Conservation (phyloP, 176 grass and related monocot species). For the Oryza glaberrima region DNA sequence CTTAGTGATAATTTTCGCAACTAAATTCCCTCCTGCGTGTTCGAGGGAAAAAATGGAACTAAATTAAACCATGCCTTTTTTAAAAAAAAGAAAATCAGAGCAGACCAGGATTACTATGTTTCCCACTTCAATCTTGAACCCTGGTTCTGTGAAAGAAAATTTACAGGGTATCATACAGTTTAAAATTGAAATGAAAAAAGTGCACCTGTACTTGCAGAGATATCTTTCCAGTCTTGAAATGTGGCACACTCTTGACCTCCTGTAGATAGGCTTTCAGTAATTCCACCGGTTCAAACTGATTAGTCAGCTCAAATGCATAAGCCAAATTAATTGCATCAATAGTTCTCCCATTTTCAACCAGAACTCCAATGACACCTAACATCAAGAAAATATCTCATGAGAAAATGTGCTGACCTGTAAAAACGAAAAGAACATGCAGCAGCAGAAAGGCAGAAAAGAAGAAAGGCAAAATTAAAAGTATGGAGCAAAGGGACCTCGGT, state of each 20-base stretch:
- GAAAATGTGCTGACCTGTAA: conserved; percentile 8
- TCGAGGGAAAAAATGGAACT: too few species aligned
- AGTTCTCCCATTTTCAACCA: conserved; percentile 69
- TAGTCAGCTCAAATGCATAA: conserved; percentile 69
- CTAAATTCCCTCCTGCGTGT: not conserved
- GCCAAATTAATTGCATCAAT: conserved; percentile 91
- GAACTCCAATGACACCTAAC: conserved; percentile 73
- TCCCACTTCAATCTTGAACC: not conserved
- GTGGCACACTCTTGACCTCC: conserved; percentile 61
- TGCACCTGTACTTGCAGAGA: conserved; percentile 67
- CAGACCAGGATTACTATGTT: not conserved
- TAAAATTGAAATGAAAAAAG: conserved; percentile 16
- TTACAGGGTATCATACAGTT: not conserved
- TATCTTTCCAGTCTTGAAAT: conserved; percentile 63
- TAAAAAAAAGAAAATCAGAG: not conserved
- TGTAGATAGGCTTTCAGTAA: conserved; percentile 83
- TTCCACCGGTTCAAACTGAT: conserved; percentile 72
- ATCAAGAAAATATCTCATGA: conserved; percentile 21
- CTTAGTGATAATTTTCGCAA: not conserved
- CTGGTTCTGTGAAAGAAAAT: not conserved
- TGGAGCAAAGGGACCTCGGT: not conserved
- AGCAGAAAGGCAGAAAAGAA: not conserved
- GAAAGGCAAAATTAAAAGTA: conserved; percentile 21
- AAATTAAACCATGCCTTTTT: not conserved
- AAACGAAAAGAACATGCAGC: not conserved